These are phyloP conservation scores for Herpetospermum pedunculosum DNA, from an alignment of 306 rosid genomes.

Conservation along the genomic window DNA sequence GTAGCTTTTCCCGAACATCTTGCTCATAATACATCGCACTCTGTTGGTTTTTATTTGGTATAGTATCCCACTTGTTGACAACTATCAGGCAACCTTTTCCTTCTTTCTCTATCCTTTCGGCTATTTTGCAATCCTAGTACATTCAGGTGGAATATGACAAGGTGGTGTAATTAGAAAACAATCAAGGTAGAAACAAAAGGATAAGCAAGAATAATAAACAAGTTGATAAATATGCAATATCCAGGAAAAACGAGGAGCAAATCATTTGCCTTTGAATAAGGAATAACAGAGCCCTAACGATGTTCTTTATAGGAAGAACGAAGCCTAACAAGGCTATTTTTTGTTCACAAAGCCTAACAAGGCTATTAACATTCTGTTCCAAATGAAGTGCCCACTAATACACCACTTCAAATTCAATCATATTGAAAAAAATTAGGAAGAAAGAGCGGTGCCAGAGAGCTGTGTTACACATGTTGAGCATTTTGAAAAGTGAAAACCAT, in stretches of 20 bases:
- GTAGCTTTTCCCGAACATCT: constrained; percentile 90
- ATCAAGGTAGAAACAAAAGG: not conserved
- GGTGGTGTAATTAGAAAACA: not conserved
- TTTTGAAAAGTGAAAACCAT: not conserved
- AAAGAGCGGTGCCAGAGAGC: not conserved
- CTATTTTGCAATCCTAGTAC: constrained; percentile 76
- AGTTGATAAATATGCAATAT: not conserved
- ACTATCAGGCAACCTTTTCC: constrained; percentile 93
- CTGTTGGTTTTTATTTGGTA: constrained; percentile 89
- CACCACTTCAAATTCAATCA: not conserved
- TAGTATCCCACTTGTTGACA: constrained; percentile 96
- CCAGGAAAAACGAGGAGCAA: not conserved
- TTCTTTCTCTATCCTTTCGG: constrained; percentile 88
- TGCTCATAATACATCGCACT: constrained; percentile 73
- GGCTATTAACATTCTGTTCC: not conserved
- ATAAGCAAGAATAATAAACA: not conserved
- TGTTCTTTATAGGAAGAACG: not conserved
- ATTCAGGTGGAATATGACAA: constrained; percentile 14
- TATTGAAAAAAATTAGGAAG: not conserved
- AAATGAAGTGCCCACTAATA: not conserved
- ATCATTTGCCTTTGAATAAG: not conserved
- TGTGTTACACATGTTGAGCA: not conserved
- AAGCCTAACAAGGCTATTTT: not conserved
- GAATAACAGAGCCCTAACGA: not conserved
- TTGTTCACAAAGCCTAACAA: not conserved